Evolutionary conservation across 176 grass and related monocot genomes (phyloP).

Genomic region (Saccharum officinarum): DNA sequence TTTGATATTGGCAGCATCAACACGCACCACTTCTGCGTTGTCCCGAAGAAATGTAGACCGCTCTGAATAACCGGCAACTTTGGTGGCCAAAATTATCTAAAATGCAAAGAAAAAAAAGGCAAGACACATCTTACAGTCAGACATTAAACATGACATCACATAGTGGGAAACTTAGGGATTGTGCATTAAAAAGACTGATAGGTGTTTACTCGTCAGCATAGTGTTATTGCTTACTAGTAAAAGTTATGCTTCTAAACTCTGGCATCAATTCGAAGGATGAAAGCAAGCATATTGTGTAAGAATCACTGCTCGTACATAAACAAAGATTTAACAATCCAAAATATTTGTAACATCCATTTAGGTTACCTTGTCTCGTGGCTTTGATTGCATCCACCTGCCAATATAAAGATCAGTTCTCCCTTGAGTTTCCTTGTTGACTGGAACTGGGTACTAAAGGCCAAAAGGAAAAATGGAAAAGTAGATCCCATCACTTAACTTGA

Average conservation of each 20-base stretch:
- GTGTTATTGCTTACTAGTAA: not conserved
- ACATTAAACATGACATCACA: not conserved
- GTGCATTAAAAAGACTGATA: not conserved
- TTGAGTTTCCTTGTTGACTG: conserved; percentile 70
- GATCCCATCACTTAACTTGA: not conserved
- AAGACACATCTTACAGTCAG: conserved; percentile 5
- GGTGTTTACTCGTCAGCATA: not conserved
- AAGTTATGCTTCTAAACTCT: not conserved
- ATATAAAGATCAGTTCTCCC: conserved; percentile 83
- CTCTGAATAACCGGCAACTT: conserved; percentile 87
- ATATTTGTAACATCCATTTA: not conserved
- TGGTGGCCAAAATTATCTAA: conserved; percentile 86
- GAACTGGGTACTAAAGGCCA: conserved; percentile 68
- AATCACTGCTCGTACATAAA: not conserved
- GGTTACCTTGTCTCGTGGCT: conserved; percentile 74
- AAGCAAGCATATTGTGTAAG: not conserved
- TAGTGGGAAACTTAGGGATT: not conserved
- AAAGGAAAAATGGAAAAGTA: not conserved
- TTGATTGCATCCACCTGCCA: conserved; percentile 87
- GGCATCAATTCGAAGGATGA: not conserved
- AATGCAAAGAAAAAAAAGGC: not conserved
- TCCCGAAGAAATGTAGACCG: conserved; percentile 57
- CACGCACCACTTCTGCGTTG: conserved; percentile 52
- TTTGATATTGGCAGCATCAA: conserved; percentile 82
- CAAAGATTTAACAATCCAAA: not conserved